Evolutionary conservation across 495 filamentous ascomycete species (phyloP).

Genomic region (Neurospora tetraspora): DNA sequence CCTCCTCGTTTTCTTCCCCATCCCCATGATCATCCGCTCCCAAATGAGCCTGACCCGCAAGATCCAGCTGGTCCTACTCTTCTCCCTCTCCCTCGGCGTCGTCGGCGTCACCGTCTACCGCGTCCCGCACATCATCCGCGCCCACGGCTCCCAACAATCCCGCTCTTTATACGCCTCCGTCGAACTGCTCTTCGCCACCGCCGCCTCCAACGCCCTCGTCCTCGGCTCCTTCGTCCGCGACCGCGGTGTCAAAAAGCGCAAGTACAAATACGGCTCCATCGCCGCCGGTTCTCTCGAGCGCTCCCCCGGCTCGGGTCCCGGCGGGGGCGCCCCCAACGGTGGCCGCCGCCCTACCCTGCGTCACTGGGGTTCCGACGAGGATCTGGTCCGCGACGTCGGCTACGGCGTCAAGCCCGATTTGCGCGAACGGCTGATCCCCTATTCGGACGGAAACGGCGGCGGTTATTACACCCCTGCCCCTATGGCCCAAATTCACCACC

Average conservation of each 20-base stretch:
- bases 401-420: slow-evolving; percentile 52
- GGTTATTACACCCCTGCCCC: slow-evolving; percentile 21
- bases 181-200: slow-evolving; percentile 67
- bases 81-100: slow-evolving; percentile 68
- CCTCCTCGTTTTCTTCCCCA: slow-evolving; percentile 75
- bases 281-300: slow-evolving; percentile 37
- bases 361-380: slow-evolving; percentile 76
- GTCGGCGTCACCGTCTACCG: slow-evolving; percentile 69
- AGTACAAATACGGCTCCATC: slow-evolving; percentile 51
- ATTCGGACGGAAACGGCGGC: slow-evolving; percentile 4
- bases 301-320: slow-evolving; percentile 19
- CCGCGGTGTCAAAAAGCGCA: slow-evolving; percentile 65
- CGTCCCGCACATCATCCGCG: slow-evolving; percentile 56
- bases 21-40: slow-evolving; percentile 71
- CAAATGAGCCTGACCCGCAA: slow-evolving; percentile 57
- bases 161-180: slow-evolving; percentile 70
- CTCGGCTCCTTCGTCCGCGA: slow-evolving; percentile 77
- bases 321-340: slow-evolving; percentile 4
- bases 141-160: slow-evolving; percentile 56
- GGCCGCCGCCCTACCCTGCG: slow-evolving; percentile 39
- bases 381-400: slow-evolving; percentile 65
- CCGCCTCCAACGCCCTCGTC: slow-evolving; percentile 66
- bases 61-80: slow-evolving; percentile 59
- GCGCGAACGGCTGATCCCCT: slow-evolving; percentile 23
- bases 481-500: slow-evolving; percentile 9